Conservation (phyloP, 176 grass and related monocot genomes). For the Elaeis guineensis region DNA sequence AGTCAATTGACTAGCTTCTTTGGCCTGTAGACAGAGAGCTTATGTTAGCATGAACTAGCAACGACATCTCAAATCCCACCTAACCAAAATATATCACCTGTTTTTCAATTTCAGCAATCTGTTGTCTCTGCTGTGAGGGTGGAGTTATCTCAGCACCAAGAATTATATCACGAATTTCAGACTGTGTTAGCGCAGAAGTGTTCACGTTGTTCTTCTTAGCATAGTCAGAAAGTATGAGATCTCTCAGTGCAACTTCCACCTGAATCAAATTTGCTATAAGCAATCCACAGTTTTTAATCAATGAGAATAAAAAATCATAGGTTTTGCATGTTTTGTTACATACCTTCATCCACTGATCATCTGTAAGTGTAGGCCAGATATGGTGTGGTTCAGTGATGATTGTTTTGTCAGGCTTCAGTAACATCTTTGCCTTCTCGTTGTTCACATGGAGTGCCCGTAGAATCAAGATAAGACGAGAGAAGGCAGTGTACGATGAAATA, state of each 20-base stretch:
- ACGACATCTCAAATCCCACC: no score
- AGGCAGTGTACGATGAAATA: conserved; percentile 96
- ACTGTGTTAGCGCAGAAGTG: conserved; percentile 90
- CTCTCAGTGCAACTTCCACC: conserved; percentile 91
- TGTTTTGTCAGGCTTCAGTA: conserved; percentile 94
- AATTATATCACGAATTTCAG: conserved; percentile 98
- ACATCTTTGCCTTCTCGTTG: conserved; percentile 99
- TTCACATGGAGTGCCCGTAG: conserved; percentile 92
- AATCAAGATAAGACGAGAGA: conserved; percentile 89
- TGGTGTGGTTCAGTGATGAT: conserved; percentile 91
- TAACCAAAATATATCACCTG: conserved; percentile 34
- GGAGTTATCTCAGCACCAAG: conserved; percentile 99
- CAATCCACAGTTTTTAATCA: no score
- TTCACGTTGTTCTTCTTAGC: conserved; percentile 99
- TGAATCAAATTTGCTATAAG: no score
- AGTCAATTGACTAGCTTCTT: conserved; percentile 90
- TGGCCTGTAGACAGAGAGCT: conserved; percentile 36
- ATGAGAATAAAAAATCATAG: no score
- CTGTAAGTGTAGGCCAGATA: conserved; percentile 87
- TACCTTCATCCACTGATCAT: conserved; percentile 94
- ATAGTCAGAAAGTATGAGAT: conserved; percentile 97
- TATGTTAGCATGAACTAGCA: no score
- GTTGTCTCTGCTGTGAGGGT: conserved; percentile 92
- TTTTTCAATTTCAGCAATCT: conserved; percentile 98
- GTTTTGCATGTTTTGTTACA: no score